Base-by-base conservation (phyloP, 192 early-diverging fungal genomes). In the Coemansia sp. region DNA sequence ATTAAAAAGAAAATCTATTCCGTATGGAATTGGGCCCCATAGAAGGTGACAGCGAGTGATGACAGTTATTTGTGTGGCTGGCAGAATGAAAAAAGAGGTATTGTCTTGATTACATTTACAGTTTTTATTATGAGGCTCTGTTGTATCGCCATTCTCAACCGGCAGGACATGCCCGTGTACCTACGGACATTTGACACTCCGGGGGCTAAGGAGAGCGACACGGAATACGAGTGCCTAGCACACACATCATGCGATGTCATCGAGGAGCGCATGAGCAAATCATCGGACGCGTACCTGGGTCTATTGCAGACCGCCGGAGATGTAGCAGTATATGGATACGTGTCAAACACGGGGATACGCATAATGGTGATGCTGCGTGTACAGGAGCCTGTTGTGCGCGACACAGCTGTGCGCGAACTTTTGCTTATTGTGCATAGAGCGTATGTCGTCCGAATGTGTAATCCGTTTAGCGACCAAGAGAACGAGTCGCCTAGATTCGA, bases 221-320 rank as follows among this genome's bases (percentile, higher is more conserved):
- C 95, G 19, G 92, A 93, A 63, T 94, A 89, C 72, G 91, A 94
- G 79, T 95, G 92, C 63, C 70, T 95, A 68, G 91, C 89, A n/a
- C 91, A 95, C 61, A 95, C 93, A 1, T 89, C 93, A 0, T 87
- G 86, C 67, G 95, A 97, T 74, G 83, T 94, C 5, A 90, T 97
- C 65, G 95, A 95, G 56, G 72, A 74, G 41, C 64, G 67, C 10
- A n/a, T 69, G 21, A n/a, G 48, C 48, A 90, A 91, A 65, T 62
- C 86, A 24, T 72, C 84, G 12, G 94, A 96, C 54, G 67, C 91
- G 69, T 98, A 92, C 56, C 73, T 98, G 19, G 95, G 95, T 3
- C 75, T 95, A 21, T 68, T 98, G 44, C 92, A 90, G 56, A 86
- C 90, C 3, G 88, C 95, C 67, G 95, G 95, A 63, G 94, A 95